A percentile compares a stretch with the other conserved stretches of the same genome.
These are phyloP conservation scores for Camellia lanceoleosa DNA, from an alignment of 148 eudicot species.

Conservation along the genomic window DNA sequence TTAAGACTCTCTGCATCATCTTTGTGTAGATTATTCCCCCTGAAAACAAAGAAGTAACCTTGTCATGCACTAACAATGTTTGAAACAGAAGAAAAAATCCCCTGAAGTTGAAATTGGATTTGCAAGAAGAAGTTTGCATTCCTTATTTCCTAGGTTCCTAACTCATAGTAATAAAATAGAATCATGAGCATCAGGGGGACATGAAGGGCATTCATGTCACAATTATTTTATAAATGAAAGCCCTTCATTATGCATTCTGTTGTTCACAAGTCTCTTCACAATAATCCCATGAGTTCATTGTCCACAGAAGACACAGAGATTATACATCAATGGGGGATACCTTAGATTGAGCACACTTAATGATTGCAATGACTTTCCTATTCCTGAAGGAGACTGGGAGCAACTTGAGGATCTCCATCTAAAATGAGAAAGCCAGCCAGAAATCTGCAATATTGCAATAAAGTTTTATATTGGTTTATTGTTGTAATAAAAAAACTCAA, in stretches of 20 bases:
- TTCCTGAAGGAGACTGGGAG: slow-evolving; percentile 23
- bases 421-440: slow-evolving; percentile 76
- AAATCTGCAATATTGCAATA: slow-evolving; percentile 47
- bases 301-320: background rate
- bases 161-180: background rate
- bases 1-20: slow-evolving; percentile 63
- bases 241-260: background rate
- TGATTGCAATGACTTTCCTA: slow-evolving; percentile 53
- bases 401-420: slow-evolving; percentile 33
- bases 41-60: slow-evolving; percentile 20
- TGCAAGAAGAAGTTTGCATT: background rate
- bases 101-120: background rate
- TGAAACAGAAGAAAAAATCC: background rate
- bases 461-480: background rate
- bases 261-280: background rate
- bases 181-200: background rate
- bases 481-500: background rate
- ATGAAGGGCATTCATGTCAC: background rate
- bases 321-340: slow-evolving; percentile 29
- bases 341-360: slow-evolving; percentile 71
- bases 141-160: background rate
- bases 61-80: slow-evolving; percentile 8
- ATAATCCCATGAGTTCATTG: slow-evolving; percentile 6
- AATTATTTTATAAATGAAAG: background rate
- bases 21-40: slow-evolving; percentile 58